Evolutionary conservation across 2,329 filamentous ascomycete genomes (phyloP).

Genomic region (Fusarium clavum): DNA sequence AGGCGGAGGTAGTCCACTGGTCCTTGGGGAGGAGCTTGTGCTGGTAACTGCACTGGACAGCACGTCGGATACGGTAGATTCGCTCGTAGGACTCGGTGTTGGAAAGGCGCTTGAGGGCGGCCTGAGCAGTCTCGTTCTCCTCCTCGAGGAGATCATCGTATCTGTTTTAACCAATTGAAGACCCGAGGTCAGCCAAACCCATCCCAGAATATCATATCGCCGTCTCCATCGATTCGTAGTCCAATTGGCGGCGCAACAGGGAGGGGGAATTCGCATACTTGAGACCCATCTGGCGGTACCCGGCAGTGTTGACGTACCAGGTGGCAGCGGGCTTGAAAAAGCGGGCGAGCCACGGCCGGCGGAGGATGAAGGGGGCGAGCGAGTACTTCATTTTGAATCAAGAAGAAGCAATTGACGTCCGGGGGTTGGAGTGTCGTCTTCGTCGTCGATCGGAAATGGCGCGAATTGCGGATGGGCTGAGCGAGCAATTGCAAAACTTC

Average conservation of each 20-base stretch:
- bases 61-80: slow-evolving; percentile 95
- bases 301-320: slow-evolving; percentile 90
- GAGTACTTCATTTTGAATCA: slow-evolving; percentile 73
- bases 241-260: slow-evolving; percentile 38
- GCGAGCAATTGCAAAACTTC: slow-evolving; percentile 46
- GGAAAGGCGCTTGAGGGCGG: slow-evolving; percentile 89
- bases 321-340: slow-evolving; percentile 82
- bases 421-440: slow-evolving; percentile 29
- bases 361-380: slow-evolving; percentile 78
- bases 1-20: slow-evolving; percentile 69
- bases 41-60: slow-evolving; percentile 79
- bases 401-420: slow-evolving; percentile 46
- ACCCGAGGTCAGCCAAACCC: slow-evolving; percentile 40
- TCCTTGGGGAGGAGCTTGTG: slow-evolving; percentile 74
- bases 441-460: slow-evolving; percentile 48
- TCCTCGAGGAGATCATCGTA: slow-evolving; percentile 95
- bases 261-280: slow-evolving; percentile 67
- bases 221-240: not conserved
- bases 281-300: slow-evolving; percentile 93
- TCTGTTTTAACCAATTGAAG: slow-evolving; percentile 60
- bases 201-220: slow-evolving; percentile 4
- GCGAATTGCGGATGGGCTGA: slow-evolving; percentile 53
- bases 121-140: slow-evolving; percentile 87
- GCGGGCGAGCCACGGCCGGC: slow-evolving; percentile 85
- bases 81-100: slow-evolving; percentile 95